Evolutionary conservation across 2,329 filamentous ascomycete species (phyloP).

Genomic region (Aureobasidium sp.): DNA sequence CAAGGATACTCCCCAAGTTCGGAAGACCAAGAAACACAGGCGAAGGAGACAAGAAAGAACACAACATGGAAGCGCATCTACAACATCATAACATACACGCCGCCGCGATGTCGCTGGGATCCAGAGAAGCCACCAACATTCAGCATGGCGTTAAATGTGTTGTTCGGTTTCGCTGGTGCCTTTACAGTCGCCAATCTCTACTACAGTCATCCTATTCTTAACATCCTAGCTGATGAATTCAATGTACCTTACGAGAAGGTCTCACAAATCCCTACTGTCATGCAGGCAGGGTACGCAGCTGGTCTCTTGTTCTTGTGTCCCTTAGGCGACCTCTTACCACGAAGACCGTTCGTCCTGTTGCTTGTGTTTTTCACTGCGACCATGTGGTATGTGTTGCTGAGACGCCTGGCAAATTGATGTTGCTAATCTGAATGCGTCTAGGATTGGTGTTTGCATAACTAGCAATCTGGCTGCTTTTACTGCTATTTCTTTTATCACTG

Average conservation of each 20-base stretch:
- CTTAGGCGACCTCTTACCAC: conserved; percentile 60
- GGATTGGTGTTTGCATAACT: conserved; percentile 67
- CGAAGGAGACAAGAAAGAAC: conserved; percentile 13
- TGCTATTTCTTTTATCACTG: conserved; percentile 63
- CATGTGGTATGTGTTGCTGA: conserved; percentile 40
- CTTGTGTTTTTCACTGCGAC: conserved; percentile 60
- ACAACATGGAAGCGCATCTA: conserved; percentile 22
- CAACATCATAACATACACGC: conserved; percentile 50
- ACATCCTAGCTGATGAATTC: conserved; percentile 66
- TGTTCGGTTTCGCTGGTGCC: conserved; percentile 60
- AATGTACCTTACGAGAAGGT: conserved; percentile 62
- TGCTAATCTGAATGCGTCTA: conserved; percentile 28
- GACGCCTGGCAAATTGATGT: conserved; percentile 32
- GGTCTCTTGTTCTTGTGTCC: conserved; percentile 71
- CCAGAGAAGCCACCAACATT: conserved; percentile 60
- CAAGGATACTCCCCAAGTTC: not conserved
- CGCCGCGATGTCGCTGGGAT: conserved; percentile 62
- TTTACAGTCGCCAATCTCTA: conserved; percentile 77
- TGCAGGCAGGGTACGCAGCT: conserved; percentile 71
- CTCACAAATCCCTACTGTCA: conserved; percentile 62
- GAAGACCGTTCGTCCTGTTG: conserved; percentile 62
- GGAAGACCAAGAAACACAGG: not conserved
- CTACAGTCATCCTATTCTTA: conserved; percentile 73
- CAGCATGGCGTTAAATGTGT: conserved; percentile 59
- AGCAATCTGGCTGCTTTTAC: conserved; percentile 57